Evolutionary conservation across 768 basidiomycete genomes (phyloP).

Genomic region (Tubosaeta sp.): DNA sequence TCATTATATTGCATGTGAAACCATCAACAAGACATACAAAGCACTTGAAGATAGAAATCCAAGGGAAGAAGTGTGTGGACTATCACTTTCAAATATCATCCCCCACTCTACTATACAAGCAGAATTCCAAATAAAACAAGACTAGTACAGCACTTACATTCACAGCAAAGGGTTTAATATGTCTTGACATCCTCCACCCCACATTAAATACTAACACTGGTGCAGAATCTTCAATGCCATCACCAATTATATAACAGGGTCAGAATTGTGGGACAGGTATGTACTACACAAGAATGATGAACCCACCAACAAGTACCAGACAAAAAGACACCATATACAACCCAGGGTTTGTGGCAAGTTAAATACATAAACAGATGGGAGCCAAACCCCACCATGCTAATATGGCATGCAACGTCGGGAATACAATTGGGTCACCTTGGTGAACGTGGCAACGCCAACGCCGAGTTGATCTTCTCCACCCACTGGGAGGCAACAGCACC

Average conservation of each 20-base stretch:
- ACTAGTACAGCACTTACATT: too few relatives aligned
- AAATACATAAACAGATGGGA: neutral
- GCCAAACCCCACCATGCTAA: neutral
- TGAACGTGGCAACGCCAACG: slow-evolving; percentile 18
- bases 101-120: too few relatives aligned
- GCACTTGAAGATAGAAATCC: too few relatives aligned
- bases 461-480: slow-evolving; percentile 38
- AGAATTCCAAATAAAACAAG: too few relatives aligned
- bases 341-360: neutral
- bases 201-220: too few relatives aligned
- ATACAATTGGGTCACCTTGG: slow-evolving; percentile 1
- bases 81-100: too few relatives aligned
- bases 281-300: neutral
- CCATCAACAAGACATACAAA: too few relatives aligned
- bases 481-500: slow-evolving; percentile 32
- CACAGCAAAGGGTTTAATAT: too few relatives aligned
- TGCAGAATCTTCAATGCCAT: neutral
- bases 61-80: too few relatives aligned
- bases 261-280: neutral
- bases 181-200: too few relatives aligned
- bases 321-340: neutral
- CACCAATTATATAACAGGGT: neutral
- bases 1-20: too few relatives aligned
- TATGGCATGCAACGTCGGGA: neutral
- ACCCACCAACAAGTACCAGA: neutral